These are phyloP conservation scores for Coemansia sp. DNA, from an alignment of 192 early-diverging fungal species.

Conservation along the genomic window DNA sequence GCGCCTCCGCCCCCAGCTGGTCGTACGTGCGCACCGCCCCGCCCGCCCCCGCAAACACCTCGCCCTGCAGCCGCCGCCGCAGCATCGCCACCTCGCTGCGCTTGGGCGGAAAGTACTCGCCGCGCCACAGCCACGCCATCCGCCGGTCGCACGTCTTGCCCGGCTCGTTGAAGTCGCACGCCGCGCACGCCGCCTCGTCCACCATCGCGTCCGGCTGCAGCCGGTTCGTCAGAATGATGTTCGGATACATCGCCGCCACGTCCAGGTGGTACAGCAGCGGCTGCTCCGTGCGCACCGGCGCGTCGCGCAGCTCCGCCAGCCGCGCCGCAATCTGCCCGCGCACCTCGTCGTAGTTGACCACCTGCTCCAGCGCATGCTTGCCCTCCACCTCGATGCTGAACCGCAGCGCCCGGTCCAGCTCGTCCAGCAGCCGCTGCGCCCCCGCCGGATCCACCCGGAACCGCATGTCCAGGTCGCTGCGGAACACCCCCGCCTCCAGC, in stretches of 20 bases:
- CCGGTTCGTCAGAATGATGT: conserved; percentile 97
- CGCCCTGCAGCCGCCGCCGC: conserved; percentile 73
- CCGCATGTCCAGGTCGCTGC: conserved; percentile 84
- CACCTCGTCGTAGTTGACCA: conserved; percentile 90
- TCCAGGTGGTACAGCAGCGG: conserved; percentile 98
- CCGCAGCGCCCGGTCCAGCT: conserved; percentile 83
- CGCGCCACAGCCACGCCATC: conserved; percentile 98
- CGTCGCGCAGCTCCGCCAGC: conserved; percentile 73
- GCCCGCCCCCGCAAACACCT: conserved; percentile 58
- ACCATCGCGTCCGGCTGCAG: conserved; percentile 97
- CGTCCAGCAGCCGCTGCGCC: conserved; percentile 80
- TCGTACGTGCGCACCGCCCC: conserved; percentile 58
- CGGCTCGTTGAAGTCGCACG: conserved; percentile 89
- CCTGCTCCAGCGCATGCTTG: conserved; percentile 66
- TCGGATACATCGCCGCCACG: conserved; percentile 99
- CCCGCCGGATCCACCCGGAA: conserved; percentile 76
- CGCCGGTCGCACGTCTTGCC: conserved; percentile 85
- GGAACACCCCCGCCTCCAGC: conserved; percentile 95
- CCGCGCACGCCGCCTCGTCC: conserved; percentile 77
- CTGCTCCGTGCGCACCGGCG: conserved; percentile 68
- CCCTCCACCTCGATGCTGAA: conserved; percentile 88
- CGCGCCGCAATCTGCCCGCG: conserved; percentile 58
- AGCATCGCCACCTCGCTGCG: conserved; percentile 90
- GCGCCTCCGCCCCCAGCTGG: conserved; percentile 63
- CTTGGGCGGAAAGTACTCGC: conserved; percentile 91